phyloP scores from a whole-genome alignment of 306 rosid genomes.

The Cucumis sativus region Cucumber_9930_V3 NC_026656.2:18203001-18203500 shows the following conservation, averaged over 20 bases:
- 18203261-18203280: not conserved
- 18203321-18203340: too few relatives aligned
- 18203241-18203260: not conserved
- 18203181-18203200: not conserved
- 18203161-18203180: not conserved
- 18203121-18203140: not conserved
- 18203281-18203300: not conserved
- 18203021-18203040: too few relatives aligned
- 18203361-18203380: too few relatives aligned
- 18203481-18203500: too few relatives aligned
- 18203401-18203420: too few relatives aligned
- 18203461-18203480: too few relatives aligned
- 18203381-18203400: too few relatives aligned
- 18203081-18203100: not conserved
- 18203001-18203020: too few relatives aligned
- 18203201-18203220: not conserved
- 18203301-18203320: not conserved
- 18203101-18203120: not conserved
- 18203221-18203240: conserved; percentile 5
- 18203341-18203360: too few relatives aligned
- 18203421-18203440: too few relatives aligned
- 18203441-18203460: too few relatives aligned
- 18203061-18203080: not conserved
- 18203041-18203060: too few relatives aligned
- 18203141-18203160: not conserved